phyloP scores from a whole-genome alignment of 129 eudicot species.

The Oenanthe sinensis region DNA sequence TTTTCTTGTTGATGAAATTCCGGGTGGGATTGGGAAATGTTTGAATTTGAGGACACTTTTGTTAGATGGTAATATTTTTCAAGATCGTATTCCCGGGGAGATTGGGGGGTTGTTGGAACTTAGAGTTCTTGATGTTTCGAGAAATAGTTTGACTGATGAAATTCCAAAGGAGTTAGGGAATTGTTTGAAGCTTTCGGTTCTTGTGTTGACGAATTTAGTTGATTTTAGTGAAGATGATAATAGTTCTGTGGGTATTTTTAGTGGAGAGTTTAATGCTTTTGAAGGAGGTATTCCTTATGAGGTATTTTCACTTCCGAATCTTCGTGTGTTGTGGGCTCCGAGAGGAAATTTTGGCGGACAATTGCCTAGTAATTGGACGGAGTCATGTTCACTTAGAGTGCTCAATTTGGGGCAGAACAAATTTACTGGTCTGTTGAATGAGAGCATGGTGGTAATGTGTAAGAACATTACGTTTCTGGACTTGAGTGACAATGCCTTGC shows the following conservation, averaged over 20 bases:
- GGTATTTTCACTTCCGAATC: slow-evolving; percentile 21
- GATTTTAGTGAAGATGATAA: slow-evolving; percentile 13
- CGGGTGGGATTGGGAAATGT: slow-evolving; percentile 18
- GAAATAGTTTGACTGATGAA: slow-evolving; percentile 26
- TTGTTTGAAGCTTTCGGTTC: slow-evolving; percentile 17
- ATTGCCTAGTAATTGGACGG: slow-evolving; percentile 21
- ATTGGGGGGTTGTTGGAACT: slow-evolving; percentile 22
- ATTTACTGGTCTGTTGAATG: slow-evolving; percentile 15
- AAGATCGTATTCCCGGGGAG: slow-evolving; percentile 21
- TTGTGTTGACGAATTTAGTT: slow-evolving; percentile 25
- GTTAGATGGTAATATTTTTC: slow-evolving; percentile 27
- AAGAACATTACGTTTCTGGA: slow-evolving; percentile 26
- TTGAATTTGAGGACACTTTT: slow-evolving; percentile 18
- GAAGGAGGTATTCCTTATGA: slow-evolving; percentile 25
- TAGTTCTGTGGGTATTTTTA: slow-evolving; percentile 3
- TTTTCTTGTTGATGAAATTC: slow-evolving; percentile 16
- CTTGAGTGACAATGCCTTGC: slow-evolving; percentile 22
- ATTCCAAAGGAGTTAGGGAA: slow-evolving; percentile 25
- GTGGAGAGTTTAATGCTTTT: slow-evolving; percentile 34
- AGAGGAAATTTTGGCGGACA: slow-evolving; percentile 29
- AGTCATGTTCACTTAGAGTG: slow-evolving; percentile 12
- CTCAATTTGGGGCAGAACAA: slow-evolving; percentile 28
- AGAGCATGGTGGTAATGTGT: slow-evolving; percentile 15
- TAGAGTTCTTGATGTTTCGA: slow-evolving; percentile 25
- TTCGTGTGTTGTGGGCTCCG: slow-evolving; percentile 30